Base-by-base conservation (phyloP, 2,329 filamentous ascomycete genomes). In the Rhynchosporium agropyri region DNA sequence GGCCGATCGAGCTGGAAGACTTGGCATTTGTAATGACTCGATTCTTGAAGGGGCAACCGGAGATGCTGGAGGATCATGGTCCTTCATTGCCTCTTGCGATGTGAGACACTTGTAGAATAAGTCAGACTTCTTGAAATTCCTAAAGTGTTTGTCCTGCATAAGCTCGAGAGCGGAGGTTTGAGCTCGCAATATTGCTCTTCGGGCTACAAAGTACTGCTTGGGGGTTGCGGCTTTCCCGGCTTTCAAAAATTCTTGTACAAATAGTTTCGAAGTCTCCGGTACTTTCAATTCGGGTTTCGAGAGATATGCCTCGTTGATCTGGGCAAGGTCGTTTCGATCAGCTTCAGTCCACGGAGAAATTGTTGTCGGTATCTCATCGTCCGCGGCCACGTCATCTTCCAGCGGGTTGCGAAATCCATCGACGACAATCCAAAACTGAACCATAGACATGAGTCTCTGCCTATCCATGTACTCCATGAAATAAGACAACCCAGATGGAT, bases 401-500 rank as follows among this genome's bases (percentile, higher is more conserved):
- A 99, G 79, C 0, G 95, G 96, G 70, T 96, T 97, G 48, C 96
- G 89, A 70, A 98, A 92, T 0, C 95, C 94, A 77, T 99, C 95
- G 5, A 98, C 95, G 3, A 98, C 95, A 46, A 99, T 88, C 92
- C 94, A 99, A 76, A 98, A 99, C 72, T 99, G 95, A 5, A 99
- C 93, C 53, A 97, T 79, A 13, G 90, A 84, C 89, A 98, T 94
- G 31, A 94, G 81, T 15, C 84, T 83, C 74, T 93, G 90, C 48
- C 95, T 88, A 74, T 99, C 95, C 95, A 99, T 99, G 73, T 92
- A 98, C 74, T 99, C 95, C 95, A 99, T 99, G 78, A 99, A 98
- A 74, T 97, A 99, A 2, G 95, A 98, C 8, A 99, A 81, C 0
- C 92, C 94, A 0, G 94, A 90, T 2, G 95, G 86, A 75, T 96